Base-by-base conservation (phyloP, 2,329 filamentous ascomycete genomes). In the Aphanocladium album region DNA sequence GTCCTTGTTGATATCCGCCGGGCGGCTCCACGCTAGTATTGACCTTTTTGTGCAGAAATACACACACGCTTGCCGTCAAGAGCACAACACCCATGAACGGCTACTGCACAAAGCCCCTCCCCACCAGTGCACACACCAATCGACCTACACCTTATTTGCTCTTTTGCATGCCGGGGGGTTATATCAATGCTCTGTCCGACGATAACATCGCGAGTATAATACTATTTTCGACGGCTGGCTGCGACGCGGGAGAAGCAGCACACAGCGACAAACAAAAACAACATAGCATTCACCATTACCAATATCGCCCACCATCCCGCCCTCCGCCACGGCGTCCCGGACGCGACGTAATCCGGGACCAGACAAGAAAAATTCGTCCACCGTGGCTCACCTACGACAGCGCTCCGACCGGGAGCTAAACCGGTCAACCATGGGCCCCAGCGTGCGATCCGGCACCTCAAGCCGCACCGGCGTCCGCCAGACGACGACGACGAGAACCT, bases 361-460 rank as follows among this genome's bases (percentile, higher is more conserved):
- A 60, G 50, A 47, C 50, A 12, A 16, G 50, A 49, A 58, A 63
- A 62, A 54, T 62, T 53, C 61, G 63, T 65, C 67, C 67, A 71
- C 61, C 66, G 64, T 75, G 73, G 73, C 73, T 65, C 69, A 64
- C 61, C 68, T 69, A 71, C 72, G 71, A 64, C 67, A 68, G 54
- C 73, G 73, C 71, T 71, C 72, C 68, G 73, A 75, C 61, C 70
- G 73, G 68, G 73, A 75, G 70, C 68, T 65, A 35, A 68, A 64
- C 68, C 72, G 73, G 64, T 68, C 72, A 62, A 64, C 67, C 57
- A 73, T 74, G 72, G 64, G 66, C 39, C 67, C 73, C 52, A 67
- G 69, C 63, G 30, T 50, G 12, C 50, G 57, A 47, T 50, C 69
- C 56, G 63, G 62, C 55, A 54, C 63, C 39, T 58, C 63, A 33